Base-by-base conservation (phyloP, 176 grass and related monocot species). In the Triticum aestivum region DNA sequence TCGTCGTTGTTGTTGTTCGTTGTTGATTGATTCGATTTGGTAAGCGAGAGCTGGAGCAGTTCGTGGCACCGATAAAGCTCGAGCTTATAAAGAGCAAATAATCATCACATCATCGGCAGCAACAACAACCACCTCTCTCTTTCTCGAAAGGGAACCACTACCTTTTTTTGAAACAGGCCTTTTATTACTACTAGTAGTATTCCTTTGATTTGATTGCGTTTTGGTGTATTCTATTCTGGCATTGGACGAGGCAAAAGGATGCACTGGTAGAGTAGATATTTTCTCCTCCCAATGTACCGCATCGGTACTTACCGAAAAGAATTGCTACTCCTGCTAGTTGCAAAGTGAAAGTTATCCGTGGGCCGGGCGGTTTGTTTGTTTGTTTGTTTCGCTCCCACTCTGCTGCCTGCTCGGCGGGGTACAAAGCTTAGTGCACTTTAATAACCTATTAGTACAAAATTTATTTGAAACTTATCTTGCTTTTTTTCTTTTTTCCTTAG, bases 341-440 rank as follows among this genome's bases (percentile, higher is more conserved):
- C 74, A 68, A 84, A 87, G 34, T 35, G 10, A 84, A 87, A 87
- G 85, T 5, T 41, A 27, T 42, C 69, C 64, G 82, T 82, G 63
- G 15, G 5, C 12, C 14, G 73, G 8, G 59, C n/a, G 3, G 4
- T 5, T 32, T 8, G 65, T 64, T 83, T 73, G 3, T 11, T 32
- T 59, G 4, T 17, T 33, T 18, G 65, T 63, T 83, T 79, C 74
- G 20, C 29, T 15, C 67, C 13, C 41, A 51, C 72, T 75, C 12
- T 73, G 20, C 2, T 27, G 26, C 26, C 0, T 27, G 29, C 80
- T 49, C 20, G 68, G 7, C 76, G 27, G 76, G 85, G 47, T 39
- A 29, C 56, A 17, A 79, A 73, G 54, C 14, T 64, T 30, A 35
- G 8, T 9, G 20, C 6, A 8, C 73, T 79, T 84, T 39, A 32